These are phyloP conservation scores for Aeminium ludgeri DNA, from an alignment of 495 filamentous ascomycete species.

Conservation along the genomic window DNA sequence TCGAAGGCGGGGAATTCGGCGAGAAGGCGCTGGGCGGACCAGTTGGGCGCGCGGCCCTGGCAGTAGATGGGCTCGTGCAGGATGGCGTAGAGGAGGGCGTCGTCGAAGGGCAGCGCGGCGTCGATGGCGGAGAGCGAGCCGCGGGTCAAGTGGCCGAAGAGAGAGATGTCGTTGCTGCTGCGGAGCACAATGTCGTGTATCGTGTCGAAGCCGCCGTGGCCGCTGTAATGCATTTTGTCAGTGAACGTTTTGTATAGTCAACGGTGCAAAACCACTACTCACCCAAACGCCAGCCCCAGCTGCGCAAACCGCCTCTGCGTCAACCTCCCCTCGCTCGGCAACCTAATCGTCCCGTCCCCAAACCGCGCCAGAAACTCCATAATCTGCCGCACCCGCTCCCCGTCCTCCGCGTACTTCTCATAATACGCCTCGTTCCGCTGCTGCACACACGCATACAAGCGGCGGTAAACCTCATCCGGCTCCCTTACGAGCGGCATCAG, in stretches of 20 bases:
- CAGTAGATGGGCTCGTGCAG: constrained; percentile 79
- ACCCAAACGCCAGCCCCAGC: constrained; percentile 60
- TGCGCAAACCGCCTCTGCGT: constrained; percentile 55
- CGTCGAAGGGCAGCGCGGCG: constrained; percentile 46
- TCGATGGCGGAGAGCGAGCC: constrained; percentile 53
- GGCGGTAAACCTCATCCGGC: constrained; percentile 60
- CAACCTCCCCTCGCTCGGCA: constrained; percentile 52
- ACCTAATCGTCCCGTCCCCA: constrained; percentile 34
- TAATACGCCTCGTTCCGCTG: constrained; percentile 63
- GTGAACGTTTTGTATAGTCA: no score
- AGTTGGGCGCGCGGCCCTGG: constrained; percentile 42
- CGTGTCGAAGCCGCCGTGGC: constrained; percentile 35
- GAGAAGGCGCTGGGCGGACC: constrained; percentile 44
- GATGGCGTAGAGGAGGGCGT: constrained; percentile 63
- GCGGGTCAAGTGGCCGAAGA: constrained; percentile 55
- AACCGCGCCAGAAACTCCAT: constrained; percentile 37
- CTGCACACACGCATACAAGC: constrained; percentile 47
- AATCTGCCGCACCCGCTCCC: constrained; percentile 49
- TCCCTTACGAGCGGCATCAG: constrained; percentile 55
- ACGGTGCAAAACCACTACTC: no score
- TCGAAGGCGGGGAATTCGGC: constrained; percentile 29
- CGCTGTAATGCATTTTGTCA: no score
- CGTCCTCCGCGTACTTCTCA: constrained; percentile 68
- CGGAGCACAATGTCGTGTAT: constrained; percentile 45
- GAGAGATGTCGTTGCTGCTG: constrained; percentile 48